phyloP scores from a whole-genome alignment of 176 grass and related monocot species.

The Alopecurus myosuroides region DNA sequence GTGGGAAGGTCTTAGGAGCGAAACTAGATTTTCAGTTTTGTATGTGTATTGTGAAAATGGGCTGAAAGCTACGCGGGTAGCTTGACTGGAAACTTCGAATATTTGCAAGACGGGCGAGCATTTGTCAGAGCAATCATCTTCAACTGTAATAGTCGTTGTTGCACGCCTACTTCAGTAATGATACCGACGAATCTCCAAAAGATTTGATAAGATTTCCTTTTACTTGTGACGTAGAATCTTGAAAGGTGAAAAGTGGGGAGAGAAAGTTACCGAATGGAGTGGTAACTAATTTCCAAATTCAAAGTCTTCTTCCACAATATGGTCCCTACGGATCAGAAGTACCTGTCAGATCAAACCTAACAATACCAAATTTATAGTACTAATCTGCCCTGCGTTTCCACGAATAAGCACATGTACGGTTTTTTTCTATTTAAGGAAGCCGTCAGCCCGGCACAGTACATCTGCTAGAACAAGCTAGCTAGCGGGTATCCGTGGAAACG shows the following conservation, averaged over 20 bases:
- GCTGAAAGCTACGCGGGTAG: neutral
- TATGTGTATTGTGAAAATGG: neutral
- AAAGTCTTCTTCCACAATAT: conserved; percentile 29
- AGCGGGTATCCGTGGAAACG: neutral
- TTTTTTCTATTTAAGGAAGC: neutral
- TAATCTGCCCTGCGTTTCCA: neutral
- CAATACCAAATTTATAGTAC: neutral
- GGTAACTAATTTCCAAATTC: conserved; percentile 41
- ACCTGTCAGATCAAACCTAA: conserved; percentile 24
- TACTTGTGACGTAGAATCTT: conserved; percentile 19
- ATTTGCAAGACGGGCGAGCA: neutral
- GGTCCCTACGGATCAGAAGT: conserved; percentile 1
- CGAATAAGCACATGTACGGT: neutral
- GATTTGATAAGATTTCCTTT: conserved; percentile 53
- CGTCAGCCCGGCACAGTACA: neutral
- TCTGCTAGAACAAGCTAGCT: neutral
- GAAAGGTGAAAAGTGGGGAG: conserved; percentile 18
- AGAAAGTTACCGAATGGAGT: conserved; percentile 5
- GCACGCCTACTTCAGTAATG: conserved; percentile 35
- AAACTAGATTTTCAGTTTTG: neutral
- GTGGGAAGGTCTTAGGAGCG: no score
- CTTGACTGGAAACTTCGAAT: neutral
- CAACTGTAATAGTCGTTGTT: conserved; percentile 21
- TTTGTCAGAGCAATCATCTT: conserved; percentile 30
- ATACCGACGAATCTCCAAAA: conserved; percentile 23